A percentile compares a stretch with the other conserved stretches of the same genome.
These are phyloP conservation scores for Solanum peruvianum DNA, from an alignment of 257 asterid genomes.

Conservation along the genomic window DNA sequence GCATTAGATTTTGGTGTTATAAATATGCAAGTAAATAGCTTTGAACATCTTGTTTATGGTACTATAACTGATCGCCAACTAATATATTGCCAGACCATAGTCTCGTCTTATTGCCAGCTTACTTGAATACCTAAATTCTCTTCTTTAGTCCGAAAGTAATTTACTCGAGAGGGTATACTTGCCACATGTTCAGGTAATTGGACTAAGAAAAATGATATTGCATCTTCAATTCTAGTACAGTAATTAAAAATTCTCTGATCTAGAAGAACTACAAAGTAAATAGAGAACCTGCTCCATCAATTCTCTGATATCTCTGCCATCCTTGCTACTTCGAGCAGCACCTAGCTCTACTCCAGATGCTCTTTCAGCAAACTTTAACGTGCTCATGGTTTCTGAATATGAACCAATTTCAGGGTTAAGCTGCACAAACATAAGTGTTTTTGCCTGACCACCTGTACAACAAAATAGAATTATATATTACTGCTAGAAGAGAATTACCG, in stretches of 20 bases:
- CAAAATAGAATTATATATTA: neutral
- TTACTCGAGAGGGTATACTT: neutral
- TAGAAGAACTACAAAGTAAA: neutral
- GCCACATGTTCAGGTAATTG: neutral
- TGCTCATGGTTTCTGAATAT: conserved; percentile 48
- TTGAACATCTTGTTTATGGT: neutral
- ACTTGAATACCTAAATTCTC: neutral
- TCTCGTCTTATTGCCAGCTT: neutral
- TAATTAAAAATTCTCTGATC: neutral
- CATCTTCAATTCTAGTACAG: neutral
- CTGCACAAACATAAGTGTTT: conserved; percentile 97
- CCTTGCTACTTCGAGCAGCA: conserved; percentile 91
- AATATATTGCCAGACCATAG: neutral
- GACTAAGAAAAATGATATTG: neutral
- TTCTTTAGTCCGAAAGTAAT: neutral
- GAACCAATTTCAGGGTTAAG: conserved; percentile 76
- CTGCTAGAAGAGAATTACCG: neutral
- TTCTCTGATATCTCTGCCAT: conserved; percentile 69
- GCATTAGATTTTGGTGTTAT: neutral
- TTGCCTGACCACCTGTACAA: conserved; percentile 75
- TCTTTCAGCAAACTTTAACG: conserved; percentile 95
- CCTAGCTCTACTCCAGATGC: conserved; percentile 97
- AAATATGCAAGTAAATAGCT: neutral
- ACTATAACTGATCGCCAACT: neutral
- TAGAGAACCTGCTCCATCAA: conserved; percentile 79